Conservation (phyloP, 2,329 filamentous ascomycete genomes). For the Epichloe glyceriae region DNA sequence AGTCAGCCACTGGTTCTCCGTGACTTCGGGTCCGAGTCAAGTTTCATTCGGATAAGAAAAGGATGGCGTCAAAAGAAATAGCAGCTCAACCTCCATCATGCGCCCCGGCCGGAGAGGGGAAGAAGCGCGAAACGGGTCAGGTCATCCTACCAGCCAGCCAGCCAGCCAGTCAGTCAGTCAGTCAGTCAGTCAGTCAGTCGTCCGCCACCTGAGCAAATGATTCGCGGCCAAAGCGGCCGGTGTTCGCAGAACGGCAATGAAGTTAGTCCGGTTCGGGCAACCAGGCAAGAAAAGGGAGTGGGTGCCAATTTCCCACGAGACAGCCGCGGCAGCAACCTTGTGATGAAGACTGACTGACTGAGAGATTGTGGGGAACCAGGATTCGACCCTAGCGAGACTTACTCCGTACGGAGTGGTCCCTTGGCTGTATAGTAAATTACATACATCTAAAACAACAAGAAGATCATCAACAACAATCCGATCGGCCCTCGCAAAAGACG, state of each 20-base stretch:
- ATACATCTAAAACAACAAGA: not conserved
- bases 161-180: no score
- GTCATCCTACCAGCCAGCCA: not conserved
- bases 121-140: not conserved
- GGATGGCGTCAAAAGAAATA: not conserved
- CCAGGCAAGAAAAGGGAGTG: not conserved
- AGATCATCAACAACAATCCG: no score
- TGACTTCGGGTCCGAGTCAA: constrained; percentile 5
- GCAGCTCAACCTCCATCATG: not conserved
- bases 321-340: not conserved
- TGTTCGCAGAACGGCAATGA: not conserved
- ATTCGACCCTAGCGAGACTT: no score
- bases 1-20: not conserved
- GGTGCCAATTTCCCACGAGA: not conserved
- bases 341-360: not conserved
- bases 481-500: not conserved
- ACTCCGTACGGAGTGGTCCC: no score
- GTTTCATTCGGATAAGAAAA: constrained; percentile 3
- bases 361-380: no score
- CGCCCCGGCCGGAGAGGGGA: not conserved
- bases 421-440: not conserved
- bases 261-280: not conserved
- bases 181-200: not conserved
- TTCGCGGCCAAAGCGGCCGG: not conserved
- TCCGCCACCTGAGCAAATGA: not conserved